Evolutionary conservation across 495 filamentous ascomycete species (phyloP), one percentile per base, ranked within the genome.

Genomic region (Aspergillus saccharolyticus): DNA sequence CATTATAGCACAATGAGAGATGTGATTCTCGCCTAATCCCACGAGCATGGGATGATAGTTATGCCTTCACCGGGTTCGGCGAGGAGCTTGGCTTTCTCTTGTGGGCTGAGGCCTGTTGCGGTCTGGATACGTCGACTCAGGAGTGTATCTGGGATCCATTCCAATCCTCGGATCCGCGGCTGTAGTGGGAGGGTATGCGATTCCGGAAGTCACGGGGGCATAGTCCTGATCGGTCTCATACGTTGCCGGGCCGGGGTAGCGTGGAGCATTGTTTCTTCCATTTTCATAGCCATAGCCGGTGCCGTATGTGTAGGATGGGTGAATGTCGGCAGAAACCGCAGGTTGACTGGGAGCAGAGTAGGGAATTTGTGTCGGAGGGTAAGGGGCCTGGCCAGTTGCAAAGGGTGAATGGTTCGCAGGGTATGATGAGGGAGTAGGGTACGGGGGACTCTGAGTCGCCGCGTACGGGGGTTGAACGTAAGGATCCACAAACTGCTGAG

Each of bases 131-230:
- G 55, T 33, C 44, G 63, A 61, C 46, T 76, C 74, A 61, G 75
- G 72, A 56, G 73, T 76, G 58, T 75, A 78, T 74, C 75, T 78
- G 53, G 73, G 65, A 43, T 76, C 75, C 74, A 78, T 76, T 75
- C 69, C 72, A 72, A 77, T 73, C 69, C 75, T 74, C 53, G 73
- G 66, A 55, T 78, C 75, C 63, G 73, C 68, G 66, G 72, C 74
- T 64, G 74, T 70, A 51, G 73, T 74, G 60, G 74, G 46, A 66
- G 74, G 73, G 60, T 77, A 77, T 45, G 66, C 61, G 56, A 76
- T 77, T 63, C 70, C 73, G 50, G 74, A 67, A 28, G 76, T 72
- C 51, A 73, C 73, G 50, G 73, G 69, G 55, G 75, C 70, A 59
- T 76, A 77, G 44, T 78, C 76, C 58, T 69, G 57, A 33, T 78